These are phyloP conservation scores for Aspergillus glaucus DNA, from an alignment of 2,329 filamentous ascomycete species.

Conservation along the genomic window DNA sequence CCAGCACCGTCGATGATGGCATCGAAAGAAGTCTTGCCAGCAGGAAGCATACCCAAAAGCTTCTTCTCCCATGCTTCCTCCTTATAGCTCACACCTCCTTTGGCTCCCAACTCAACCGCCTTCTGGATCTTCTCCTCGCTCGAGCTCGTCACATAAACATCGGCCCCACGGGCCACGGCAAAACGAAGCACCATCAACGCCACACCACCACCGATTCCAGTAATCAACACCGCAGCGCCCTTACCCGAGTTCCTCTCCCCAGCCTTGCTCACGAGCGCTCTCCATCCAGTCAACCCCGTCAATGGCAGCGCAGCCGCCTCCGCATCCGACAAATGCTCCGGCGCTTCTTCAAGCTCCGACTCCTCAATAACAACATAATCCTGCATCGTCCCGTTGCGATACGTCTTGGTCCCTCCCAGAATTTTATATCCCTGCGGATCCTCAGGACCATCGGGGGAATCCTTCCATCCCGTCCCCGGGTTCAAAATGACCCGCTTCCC, in stretches of 20 bases:
- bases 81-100: slow-evolving; percentile 77
- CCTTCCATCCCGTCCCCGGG: slow-evolving; percentile 71
- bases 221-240: slow-evolving; percentile 73
- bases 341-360: slow-evolving; percentile 68
- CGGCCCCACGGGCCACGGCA: slow-evolving; percentile 64
- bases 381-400: slow-evolving; percentile 63
- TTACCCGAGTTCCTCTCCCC: slow-evolving; percentile 46
- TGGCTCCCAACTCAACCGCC: slow-evolving; percentile 65
- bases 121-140: slow-evolving; percentile 67
- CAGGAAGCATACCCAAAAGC: slow-evolving; percentile 53
- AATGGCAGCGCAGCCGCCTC: slow-evolving; percentile 82
- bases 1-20: slow-evolving; percentile 87
- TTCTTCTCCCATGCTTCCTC: slow-evolving; percentile 75
- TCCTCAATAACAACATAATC: slow-evolving; percentile 66
- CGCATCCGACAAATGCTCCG: slow-evolving; percentile 61
- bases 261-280: slow-evolving; percentile 75
- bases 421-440: slow-evolving; percentile 37
- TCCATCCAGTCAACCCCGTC: slow-evolving; percentile 81
- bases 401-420: slow-evolving; percentile 54
- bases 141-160: slow-evolving; percentile 76
- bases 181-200: slow-evolving; percentile 77
- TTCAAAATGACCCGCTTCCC: slow-evolving; percentile 69
- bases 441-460: slow-evolving; percentile 68
- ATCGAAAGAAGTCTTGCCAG: slow-evolving; percentile 64
- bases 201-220: slow-evolving; percentile 88